Conservation (phyloP, 176 grass and related monocot species). For the Hordeum marinum region DNA sequence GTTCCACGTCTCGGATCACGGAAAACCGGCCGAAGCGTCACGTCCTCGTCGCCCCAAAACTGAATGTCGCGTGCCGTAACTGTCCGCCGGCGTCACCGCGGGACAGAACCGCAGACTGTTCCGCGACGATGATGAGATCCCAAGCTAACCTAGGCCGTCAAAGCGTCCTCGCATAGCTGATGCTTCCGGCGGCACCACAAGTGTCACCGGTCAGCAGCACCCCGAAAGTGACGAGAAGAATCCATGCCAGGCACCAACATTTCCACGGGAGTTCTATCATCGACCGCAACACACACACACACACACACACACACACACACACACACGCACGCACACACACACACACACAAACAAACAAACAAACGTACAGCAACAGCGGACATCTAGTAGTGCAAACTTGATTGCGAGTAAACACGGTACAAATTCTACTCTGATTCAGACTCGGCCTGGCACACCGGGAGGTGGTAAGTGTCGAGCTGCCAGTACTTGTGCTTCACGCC, state of each 20-base stretch:
- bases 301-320: neutral
- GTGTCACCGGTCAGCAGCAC: neutral
- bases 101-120: neutral
- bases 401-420: too few relatives aligned
- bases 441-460: constrained; percentile 70
- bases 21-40: neutral
- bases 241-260: neutral
- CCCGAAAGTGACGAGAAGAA: neutral
- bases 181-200: too few relatives aligned
- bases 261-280: neutral
- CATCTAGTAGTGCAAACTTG: too few relatives aligned
- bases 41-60: neutral
- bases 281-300: neutral
- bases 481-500: constrained; percentile 90
- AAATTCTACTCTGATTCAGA: constrained; percentile 44
- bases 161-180: too few relatives aligned
- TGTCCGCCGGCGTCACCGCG: too few relatives aligned
- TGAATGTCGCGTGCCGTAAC: neutral
- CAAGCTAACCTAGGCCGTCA: too few relatives aligned
- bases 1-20: too few relatives aligned
- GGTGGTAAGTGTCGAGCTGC: constrained; percentile 86
- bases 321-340: too few relatives aligned
- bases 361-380: neutral
- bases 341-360: neutral
- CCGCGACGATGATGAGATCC: too few relatives aligned